Conservation (phyloP, 768 basidiomycete genomes). For the Serendipita indica region DNA sequence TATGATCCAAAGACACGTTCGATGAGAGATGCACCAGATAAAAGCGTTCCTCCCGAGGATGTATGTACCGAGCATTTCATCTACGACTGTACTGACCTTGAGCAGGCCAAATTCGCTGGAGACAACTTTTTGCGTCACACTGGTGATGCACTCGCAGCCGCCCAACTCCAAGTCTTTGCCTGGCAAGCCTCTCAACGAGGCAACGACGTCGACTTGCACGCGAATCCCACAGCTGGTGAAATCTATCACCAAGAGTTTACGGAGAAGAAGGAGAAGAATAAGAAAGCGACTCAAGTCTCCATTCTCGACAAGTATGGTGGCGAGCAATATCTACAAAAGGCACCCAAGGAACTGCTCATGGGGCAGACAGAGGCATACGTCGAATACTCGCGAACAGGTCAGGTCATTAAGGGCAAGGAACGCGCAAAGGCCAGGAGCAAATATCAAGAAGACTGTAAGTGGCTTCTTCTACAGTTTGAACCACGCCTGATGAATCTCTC, state of each 20-base stretch:
- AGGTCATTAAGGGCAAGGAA: constrained; percentile 84
- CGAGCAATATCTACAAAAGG: constrained; percentile 74
- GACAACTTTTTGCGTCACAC: constrained; percentile 90
- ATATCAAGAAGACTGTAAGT: constrained; percentile 90
- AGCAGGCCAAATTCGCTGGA: constrained; percentile 76
- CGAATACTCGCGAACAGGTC: constrained; percentile 86
- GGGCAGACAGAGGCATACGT: constrained; percentile 97
- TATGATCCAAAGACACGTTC: constrained; percentile 99
- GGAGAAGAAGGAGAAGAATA: constrained; percentile 82
- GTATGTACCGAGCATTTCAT: constrained; percentile 31
- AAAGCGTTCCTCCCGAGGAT: constrained; percentile 69
- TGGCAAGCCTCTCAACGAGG: constrained; percentile 91
- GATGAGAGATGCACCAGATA: constrained; percentile 91
- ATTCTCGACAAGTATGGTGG: constrained; percentile 91
- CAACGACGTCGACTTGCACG: constrained; percentile 88
- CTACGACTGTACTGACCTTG: background rate
- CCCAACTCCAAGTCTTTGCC: constrained; percentile 87
- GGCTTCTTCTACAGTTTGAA: constrained; percentile 6
- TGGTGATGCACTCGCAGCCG: constrained; percentile 86
- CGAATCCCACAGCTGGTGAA: constrained; percentile 93
- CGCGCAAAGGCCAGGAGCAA: constrained; percentile 76
- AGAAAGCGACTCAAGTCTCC: constrained; percentile 75
- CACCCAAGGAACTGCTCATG: constrained; percentile 82
- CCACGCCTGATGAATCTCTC: constrained; percentile 10
- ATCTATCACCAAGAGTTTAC: constrained; percentile 80